These are phyloP conservation scores for Zygnema cylindricum DNA, from an alignment of 139 green algal genomes.

Conservation along the genomic window DNA sequence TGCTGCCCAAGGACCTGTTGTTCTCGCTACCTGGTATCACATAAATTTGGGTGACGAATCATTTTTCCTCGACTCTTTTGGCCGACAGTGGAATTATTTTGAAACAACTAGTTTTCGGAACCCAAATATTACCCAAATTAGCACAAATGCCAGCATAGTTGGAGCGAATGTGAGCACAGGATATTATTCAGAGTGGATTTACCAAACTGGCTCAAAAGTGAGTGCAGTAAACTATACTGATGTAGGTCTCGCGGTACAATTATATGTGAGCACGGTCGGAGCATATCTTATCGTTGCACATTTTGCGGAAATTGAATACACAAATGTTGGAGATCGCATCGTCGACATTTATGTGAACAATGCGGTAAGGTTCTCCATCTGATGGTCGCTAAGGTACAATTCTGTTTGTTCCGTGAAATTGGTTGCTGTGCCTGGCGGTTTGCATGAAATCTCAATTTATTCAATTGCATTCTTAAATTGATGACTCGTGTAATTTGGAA, in stretches of 20 bases:
- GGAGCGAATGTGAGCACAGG: background rate
- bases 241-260: background rate
- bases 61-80: background rate
- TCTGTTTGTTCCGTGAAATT: too few species aligned
- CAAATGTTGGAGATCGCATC: background rate
- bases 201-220: background rate
- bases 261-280: background rate
- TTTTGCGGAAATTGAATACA: constrained; percentile 23
- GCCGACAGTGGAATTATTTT: background rate
- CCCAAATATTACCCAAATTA: background rate
- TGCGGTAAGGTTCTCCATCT: background rate
- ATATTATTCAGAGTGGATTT: background rate
- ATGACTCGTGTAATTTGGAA: too few species aligned
- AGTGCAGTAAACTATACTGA: background rate
- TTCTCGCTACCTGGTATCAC: background rate
- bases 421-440: too few species aligned
- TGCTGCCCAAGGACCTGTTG: background rate
- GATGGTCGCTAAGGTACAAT: too few species aligned
- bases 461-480: too few species aligned
- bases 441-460: too few species aligned
- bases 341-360: constrained; percentile 28
- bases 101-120: background rate
- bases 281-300: background rate
- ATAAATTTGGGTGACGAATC: background rate
- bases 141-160: background rate